A percentile compares a stretch with the other conserved stretches of the same genome.
These are phyloP conservation scores for Boletus speciosus DNA, from an alignment of 768 basidiomycete genomes.

Conservation along the genomic window DNA sequence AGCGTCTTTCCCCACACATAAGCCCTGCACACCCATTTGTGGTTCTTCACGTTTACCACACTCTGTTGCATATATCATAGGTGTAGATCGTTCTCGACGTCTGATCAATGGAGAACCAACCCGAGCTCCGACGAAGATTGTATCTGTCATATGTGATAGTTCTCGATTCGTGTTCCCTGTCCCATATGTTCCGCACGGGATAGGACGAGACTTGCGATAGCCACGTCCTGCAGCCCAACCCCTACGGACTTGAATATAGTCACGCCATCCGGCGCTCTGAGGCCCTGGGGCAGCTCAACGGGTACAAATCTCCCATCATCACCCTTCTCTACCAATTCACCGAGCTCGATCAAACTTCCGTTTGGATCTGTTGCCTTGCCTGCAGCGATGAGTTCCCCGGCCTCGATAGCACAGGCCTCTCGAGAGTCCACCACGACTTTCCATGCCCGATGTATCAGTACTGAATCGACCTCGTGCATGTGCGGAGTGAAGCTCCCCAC, in stretches of 20 bases:
- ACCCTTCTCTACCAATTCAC: constrained; percentile 46
- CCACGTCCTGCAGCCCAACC: constrained; percentile 83
- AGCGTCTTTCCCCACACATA: neutral
- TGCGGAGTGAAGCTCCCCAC: constrained; percentile 78
- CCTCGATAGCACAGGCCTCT: constrained; percentile 67
- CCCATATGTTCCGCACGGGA: constrained; percentile 52
- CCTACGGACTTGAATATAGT: constrained; percentile 90
- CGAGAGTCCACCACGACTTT: constrained; percentile 71
- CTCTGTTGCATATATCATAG: too few species aligned
- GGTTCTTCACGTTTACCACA: too few species aligned
- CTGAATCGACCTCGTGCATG: constrained; percentile 73
- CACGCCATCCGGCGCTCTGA: constrained; percentile 41
- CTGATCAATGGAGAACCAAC: too few species aligned
- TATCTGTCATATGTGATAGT: neutral
- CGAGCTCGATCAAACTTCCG: constrained; percentile 60
- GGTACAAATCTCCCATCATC: constrained; percentile 7
- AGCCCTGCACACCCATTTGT: neutral
- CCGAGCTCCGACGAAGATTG: too few species aligned
- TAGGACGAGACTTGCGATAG: constrained; percentile 69
- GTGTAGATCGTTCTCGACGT: too few species aligned
- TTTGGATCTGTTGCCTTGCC: constrained; percentile 37
- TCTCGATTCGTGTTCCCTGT: constrained; percentile 40
- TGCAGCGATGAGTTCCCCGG: constrained; percentile 72
- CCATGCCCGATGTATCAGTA: constrained; percentile 53
- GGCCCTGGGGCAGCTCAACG: constrained; percentile 10